Evolutionary conservation across 2,329 filamentous ascomycete genomes (phyloP).

Genomic region (Colletotrichum gloeosporioides): DNA sequence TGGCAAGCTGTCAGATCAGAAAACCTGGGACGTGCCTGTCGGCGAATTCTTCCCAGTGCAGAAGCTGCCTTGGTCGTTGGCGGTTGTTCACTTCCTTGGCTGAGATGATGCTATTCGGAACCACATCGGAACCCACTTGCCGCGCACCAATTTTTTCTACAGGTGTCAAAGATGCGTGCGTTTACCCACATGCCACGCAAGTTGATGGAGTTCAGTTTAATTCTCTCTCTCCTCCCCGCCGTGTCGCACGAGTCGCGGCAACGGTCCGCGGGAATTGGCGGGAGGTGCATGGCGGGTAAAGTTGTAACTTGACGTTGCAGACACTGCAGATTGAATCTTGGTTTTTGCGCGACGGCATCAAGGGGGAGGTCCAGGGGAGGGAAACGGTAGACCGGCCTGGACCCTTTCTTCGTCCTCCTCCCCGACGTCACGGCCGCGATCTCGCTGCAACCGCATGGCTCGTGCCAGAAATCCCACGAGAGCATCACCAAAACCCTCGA

Average conservation of each 20-base stretch:
- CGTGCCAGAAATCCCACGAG: neutral
- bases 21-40: neutral
- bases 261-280: neutral
- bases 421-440: neutral
- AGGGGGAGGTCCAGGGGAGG: neutral
- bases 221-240: neutral
- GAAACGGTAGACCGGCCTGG: neutral
- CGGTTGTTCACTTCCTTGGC: neutral
- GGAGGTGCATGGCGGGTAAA: neutral
- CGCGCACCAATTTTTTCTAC: neutral
- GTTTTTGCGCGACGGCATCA: neutral
- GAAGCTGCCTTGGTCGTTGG: neutral
- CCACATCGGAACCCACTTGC: constrained; percentile 11
- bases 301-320: neutral
- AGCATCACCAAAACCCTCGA: neutral
- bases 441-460: neutral
- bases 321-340: neutral
- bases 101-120: constrained; percentile 19
- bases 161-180: neutral
- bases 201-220: neutral
- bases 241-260: neutral
- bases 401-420: neutral
- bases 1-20: neutral
- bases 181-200: neutral
- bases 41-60: neutral